Base-by-base conservation (phyloP, 2,329 filamentous ascomycete genomes). In the Paracorniculantispora psalliotae region DNA sequence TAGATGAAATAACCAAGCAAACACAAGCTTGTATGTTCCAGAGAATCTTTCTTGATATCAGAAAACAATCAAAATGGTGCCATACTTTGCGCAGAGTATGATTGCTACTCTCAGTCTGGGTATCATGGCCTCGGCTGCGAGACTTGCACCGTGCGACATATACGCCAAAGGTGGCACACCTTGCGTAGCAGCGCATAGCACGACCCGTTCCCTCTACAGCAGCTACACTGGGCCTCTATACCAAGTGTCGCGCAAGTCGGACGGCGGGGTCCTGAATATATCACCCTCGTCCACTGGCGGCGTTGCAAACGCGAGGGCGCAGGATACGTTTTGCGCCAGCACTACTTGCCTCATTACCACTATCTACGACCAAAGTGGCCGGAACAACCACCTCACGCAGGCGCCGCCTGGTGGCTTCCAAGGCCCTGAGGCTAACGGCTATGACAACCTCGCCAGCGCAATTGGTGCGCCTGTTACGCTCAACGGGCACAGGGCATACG, bases 331-430 rank as follows among this genome's bases (percentile, higher is more conserved):
- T 70, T 88, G 85, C 64, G 70, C 75, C 13, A 69, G 73, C 52
- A 87, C 84, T 0, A 87, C 82, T 12, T 88, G 85, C 65, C 72
- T 86, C 21, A 87, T 88, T 67, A 79, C 78, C 0, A 77, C 83
- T 64, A 86, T 87, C 56, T 88, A 88, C 67, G 86, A 88, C 68
- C 86, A 88, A 69, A 85, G 85, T 13, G 84, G 84, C 54, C 71
- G 71, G 1, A 77, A 77, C 0, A 88, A 88, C 62, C 81, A 88
- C 64, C 81, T 88, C 3, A 85, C 79, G 0, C 83, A 83, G 62
- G 85, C 84, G 2, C 65, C 67, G 8, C 82, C 82, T 0, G 79
- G 80, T 0, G 85, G 84, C 28, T 85, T 82, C 64, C 70, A 66
- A 0, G 85, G 85, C 13, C 84, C 84, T 0, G 81, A 82, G 21